Base-by-base conservation (phyloP, 208 protist genomes). In the Herpetomonas tarakana region DNA sequence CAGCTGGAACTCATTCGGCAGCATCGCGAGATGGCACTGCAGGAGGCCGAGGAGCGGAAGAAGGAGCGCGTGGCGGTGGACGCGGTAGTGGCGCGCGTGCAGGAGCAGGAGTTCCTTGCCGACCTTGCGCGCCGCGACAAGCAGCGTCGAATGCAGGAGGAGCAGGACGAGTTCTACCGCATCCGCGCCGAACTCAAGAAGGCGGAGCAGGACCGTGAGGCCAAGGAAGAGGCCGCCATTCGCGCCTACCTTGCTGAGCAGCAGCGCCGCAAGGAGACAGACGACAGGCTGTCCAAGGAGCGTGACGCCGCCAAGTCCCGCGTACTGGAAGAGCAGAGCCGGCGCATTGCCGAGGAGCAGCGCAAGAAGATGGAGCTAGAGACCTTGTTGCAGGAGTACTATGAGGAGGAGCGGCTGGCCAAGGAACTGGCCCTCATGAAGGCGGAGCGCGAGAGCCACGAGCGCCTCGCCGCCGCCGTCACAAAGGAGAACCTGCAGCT, bases 61-160 rank as follows among this genome's bases (percentile, higher is more conserved):
- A 78, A 81, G 73, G 91, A 96, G 75, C 84, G 88, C 38, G 81
- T 91, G n/a, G 85, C 81, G 0, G 91, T 96, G 47, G 88, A 96
- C 44, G 86, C 81, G 0, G 84, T 96, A 19, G 88, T 92, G 52
- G 83, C 88, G 0, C 79, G 87, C 4, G 75, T 94, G 21, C 86
- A 92, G 52, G 86, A 94, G 67, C 78, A 91, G 55, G 88, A 94
- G 50, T 88, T 93, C 52, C 58, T 92, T 31, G 78, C 94, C 18
- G 62, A 65, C 3, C 72, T 93, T 19, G 75, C 81, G 22, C 70
- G 72, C 21, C 74, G 70, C 31, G 86, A 94, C 39, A 68, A 83
- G 64, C 88, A 96, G 74, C 83, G 88, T 14, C 64, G 72, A 35
- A 19, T 91, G 38, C 67, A 88, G 74, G 78, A 86, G 65, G 85